phyloP scores from a whole-genome alignment of 306 rosid genomes.

The Begonia fuchsioides region DNA sequence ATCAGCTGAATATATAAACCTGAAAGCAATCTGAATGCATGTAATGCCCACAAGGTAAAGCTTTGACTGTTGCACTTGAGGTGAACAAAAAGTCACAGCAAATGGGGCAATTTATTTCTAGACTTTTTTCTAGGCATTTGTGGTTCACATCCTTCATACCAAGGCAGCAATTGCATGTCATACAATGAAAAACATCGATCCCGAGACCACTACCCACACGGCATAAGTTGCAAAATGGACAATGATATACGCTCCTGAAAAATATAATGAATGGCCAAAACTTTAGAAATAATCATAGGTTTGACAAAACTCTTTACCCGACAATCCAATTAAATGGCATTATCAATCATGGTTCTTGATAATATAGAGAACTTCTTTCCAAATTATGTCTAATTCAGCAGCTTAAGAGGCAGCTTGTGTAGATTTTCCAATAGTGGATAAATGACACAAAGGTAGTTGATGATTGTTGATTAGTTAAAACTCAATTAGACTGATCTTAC shows the following conservation, averaged over 20 bases:
- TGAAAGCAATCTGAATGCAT: slow-evolving; percentile 99
- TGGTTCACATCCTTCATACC: slow-evolving; percentile 70
- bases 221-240: slow-evolving; percentile 98
- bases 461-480: too few species aligned
- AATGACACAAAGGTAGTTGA: too few species aligned
- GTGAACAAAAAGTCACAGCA: slow-evolving; percentile 92
- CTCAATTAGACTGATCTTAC: too few species aligned
- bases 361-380: too few species aligned
- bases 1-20: slow-evolving; percentile 26
- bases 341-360: too few species aligned
- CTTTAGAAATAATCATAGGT: too few species aligned
- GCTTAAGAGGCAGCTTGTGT: too few species aligned
- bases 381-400: too few species aligned
- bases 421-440: too few species aligned
- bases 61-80: slow-evolving; percentile 89
- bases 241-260: slow-evolving; percentile 80
- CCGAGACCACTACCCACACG: slow-evolving; percentile 97
- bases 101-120: slow-evolving; percentile 96
- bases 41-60: slow-evolving; percentile 94
- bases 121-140: slow-evolving; percentile 89
- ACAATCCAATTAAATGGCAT: too few species aligned
- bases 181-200: slow-evolving; percentile 84
- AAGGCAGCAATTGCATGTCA: slow-evolving; percentile 95
- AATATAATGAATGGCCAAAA: too few species aligned
- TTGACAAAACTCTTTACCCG: too few species aligned